Evolutionary conservation across 2,329 filamentous ascomycete species (phyloP), one percentile per base, ranked within the genome.

Genomic region (Chrysosporium keratinophilum): DNA sequence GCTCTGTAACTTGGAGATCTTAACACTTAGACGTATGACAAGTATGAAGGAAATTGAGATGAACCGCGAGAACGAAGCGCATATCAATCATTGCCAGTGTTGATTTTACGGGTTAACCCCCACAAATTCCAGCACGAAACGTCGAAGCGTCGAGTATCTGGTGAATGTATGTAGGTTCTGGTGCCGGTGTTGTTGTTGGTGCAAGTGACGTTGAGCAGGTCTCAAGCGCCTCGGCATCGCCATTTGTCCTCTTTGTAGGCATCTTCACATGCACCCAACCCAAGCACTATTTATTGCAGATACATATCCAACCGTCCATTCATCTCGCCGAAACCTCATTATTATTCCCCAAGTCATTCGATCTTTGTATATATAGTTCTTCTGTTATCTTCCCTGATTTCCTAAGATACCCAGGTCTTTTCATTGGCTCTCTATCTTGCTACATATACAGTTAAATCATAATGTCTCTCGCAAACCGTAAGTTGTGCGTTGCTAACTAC

Each of bases 401-500:
- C 49, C 54, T 54, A 39, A 58, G 56, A 56, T 54, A 54, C 57
- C 57, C 43, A 52, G 41, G 43, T 56, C 52, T 54, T n/a, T 50
- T 54, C 43, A n/a, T n/a, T 15, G 31, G 37, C 15, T 50, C 58
- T 41, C 47, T 34, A 20, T 14, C 44, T 35, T 42, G 9, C 41
- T 37, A 50, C 52, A 41, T 39, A n/a, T n/a, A n/a, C n/a, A n/a
- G n/a, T n/a, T n/a, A n/a, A n/a, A n/a, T 56, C 72, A 78, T 61
- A 63, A 88, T 88, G 85, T 76, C 81, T 78, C 78, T 88, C 73
- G 83, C 83, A 72, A 83, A 84, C 74, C 79, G 85, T 87, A 75
- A 61, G 76, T 69, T 37, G 3, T 3, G 10, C 35, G n/a, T 6
- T 5, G n/a, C 17, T 15, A 46, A 37, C 37, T 41, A 46, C 17